Conservation (phyloP, 164 flowering plant species). For the Piper longum region DNA sequence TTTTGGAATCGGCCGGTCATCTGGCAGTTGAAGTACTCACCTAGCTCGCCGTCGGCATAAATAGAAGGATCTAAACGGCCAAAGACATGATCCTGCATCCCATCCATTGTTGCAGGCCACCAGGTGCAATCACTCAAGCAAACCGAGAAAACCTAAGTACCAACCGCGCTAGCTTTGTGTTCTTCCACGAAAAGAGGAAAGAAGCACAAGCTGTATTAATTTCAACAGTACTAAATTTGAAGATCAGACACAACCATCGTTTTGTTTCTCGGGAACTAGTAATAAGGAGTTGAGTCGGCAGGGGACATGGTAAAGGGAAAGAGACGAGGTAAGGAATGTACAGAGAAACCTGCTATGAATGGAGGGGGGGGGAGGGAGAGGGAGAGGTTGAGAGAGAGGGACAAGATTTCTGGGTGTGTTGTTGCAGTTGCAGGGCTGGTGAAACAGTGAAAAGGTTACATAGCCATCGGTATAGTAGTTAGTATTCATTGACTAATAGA, state of each 20-base stretch:
- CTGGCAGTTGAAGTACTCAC: not conserved
- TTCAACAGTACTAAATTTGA: no score
- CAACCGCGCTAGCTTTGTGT: not conserved
- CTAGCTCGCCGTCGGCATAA: not conserved
- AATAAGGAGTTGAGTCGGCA: no score
- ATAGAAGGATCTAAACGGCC: not conserved
- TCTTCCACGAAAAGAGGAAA: not conserved
- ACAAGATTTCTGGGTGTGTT: not conserved
- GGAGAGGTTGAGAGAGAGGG: not conserved
- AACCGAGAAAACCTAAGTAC: not conserved
- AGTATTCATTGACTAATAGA: no score
- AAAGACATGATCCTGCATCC: not conserved
- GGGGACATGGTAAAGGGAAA: no score
- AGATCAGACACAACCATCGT: no score
- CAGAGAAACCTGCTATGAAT: not conserved
- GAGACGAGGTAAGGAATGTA: not conserved
- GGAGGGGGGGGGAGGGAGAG: no score
- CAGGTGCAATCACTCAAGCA: not conserved
- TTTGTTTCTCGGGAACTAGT: no score
- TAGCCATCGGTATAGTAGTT: not conserved
- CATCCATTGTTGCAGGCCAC: not conserved
- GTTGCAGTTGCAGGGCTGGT: slow-evolving; percentile 5
- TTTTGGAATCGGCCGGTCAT: not conserved
- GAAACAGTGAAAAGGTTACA: not conserved
- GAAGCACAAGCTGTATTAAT: not conserved